Conservation (phyloP, 805 yeast genomes). For the Metschnikowia lochheadii region DNA sequence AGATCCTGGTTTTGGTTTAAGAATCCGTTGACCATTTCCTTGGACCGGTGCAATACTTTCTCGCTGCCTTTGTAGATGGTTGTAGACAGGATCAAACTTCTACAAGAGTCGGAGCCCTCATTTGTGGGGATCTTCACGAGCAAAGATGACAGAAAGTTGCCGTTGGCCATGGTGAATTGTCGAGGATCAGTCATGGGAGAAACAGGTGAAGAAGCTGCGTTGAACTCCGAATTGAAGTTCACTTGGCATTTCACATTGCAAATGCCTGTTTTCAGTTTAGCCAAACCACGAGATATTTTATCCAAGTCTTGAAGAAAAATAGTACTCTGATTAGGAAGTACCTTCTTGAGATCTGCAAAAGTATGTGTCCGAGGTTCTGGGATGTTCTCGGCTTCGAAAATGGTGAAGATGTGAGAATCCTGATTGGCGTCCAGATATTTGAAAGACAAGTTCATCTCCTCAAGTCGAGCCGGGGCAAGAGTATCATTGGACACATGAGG, state of each 20-base stretch:
- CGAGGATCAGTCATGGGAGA: conserved; percentile 15
- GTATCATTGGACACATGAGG: not conserved
- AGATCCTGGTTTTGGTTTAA: conserved; percentile 15
- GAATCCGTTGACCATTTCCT: conserved; percentile 34
- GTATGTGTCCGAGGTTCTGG: not conserved
- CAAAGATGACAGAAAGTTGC: conserved; percentile 13
- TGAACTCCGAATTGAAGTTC: conserved; percentile 7
- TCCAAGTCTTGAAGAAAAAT: conserved; percentile 8
- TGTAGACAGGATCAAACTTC: conserved; percentile 17
- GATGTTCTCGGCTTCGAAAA: not conserved
- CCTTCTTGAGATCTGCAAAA: not conserved
- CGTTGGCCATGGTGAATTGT: conserved; percentile 13
- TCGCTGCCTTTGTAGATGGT: conserved; percentile 22
- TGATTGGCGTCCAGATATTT: conserved; percentile 7
- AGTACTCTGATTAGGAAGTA: conserved; percentile 5
- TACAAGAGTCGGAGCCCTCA: conserved; percentile 21
- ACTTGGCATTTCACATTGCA: conserved; percentile 10
- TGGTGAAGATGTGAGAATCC: conserved; percentile 10
- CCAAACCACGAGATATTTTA: conserved; percentile 3
- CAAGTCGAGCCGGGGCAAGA: conserved; percentile 1
- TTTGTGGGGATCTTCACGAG: conserved; percentile 5
- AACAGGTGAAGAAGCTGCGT: conserved; percentile 11
- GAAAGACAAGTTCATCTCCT: conserved; percentile 12
- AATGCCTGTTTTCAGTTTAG: conserved; percentile 9
- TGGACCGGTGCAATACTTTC: conserved; percentile 19